Evolutionary conservation across 106 monocot genomes (phyloP), one percentile per base, ranked within the genome.

Genomic region (Vanilla planifolia): DNA sequence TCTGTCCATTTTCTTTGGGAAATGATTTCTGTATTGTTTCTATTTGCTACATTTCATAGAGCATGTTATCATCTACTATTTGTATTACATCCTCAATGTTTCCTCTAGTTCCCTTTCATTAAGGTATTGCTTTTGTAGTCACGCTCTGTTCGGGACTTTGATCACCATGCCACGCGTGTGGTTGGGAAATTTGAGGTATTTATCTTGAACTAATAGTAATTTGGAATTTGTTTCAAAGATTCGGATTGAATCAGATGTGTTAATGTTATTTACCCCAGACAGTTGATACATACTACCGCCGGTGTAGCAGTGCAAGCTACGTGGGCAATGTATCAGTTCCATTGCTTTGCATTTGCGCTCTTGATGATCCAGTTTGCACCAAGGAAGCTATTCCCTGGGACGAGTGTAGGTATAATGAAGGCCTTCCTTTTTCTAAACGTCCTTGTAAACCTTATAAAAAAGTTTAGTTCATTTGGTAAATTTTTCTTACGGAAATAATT

Each of bases 321-420:
- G 74, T 91, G 48, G 78, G 63, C 33, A 76, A 74, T 46, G 81
- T 96, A 39, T 51, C 80, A 48, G 61, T 96, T 8, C 95, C 95
- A 33, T 53, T 96, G 61, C 72, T 96, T 10, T 96, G 95, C 51
- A 59, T 96, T 47, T 87, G 79, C 70, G 86, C 95, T 61, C 68
- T 96, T 56, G 95, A 96, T 77, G 95, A 96, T 77, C 95, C 95
- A 26, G 63, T 96, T 55, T 96, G 95, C 55, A 87, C 95, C 22
- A 87, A 69, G 63, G 95, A 96, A 70, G 95, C 95, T 16, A 96
- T 96, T 79, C 95, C 95, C 26, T 96, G 86, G 86, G 95, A 96
- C 69, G 95, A 96, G 59, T 91, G 94, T 76, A 89, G 89, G 94
- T 86, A 64, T 29, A 43, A 24, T 15, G 6, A 57, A 1, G 5